Evolutionary conservation across 140 eudicot genomes (phyloP), one percentile per base, ranked within the genome.

Genomic region (Stevia rebaudiana): DNA sequence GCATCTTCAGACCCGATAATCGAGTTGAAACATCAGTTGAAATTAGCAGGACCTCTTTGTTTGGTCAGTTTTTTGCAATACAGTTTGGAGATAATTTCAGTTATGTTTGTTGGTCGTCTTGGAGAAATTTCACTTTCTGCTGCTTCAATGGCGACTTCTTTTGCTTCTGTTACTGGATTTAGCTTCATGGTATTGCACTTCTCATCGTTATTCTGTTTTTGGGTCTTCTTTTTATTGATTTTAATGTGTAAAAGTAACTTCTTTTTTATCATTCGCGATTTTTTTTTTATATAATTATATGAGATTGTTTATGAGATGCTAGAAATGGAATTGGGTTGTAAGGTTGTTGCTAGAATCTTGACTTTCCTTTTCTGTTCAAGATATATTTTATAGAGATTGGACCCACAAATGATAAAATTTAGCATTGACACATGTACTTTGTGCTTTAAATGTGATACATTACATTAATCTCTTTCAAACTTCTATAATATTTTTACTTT

Each of bases 61-160:
- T 24, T 69, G 53, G 82, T 76, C 0, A 76, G 74, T 68, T 33
- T 76, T 42, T 58, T 80, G 80, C 77, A 72, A 71, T 76, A 72
- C 41, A 63, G 77, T 68, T 73, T 80, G 72, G 74, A 72, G 71
- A 63, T 74, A 6, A 76, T 80, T 33, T 76, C 80, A 4, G 61
- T 80, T 22, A 80, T 80, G 82, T 80, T 80, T 7, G 74, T 73
- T 0, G 82, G 86, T 18, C 86, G 74, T 69, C 79, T 80, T 44
- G 82, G 82, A 0, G 71, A 80, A 12, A 54, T 76, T 1, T 58
- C 71, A 4, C 74, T 76, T 18, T 68, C 77, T 2, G 72, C 56
- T 63, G 82, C 86, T 42, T 80, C 86, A 3, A 72, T 80, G 77
- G 86, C 86, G 22, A 80, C 80, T 0, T 77, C 82, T n/a, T 80